These are phyloP conservation scores for Phialemoniopsis sp. DNA, from an alignment of 2,329 filamentous ascomycete species.

Conservation along the genomic window DNA sequence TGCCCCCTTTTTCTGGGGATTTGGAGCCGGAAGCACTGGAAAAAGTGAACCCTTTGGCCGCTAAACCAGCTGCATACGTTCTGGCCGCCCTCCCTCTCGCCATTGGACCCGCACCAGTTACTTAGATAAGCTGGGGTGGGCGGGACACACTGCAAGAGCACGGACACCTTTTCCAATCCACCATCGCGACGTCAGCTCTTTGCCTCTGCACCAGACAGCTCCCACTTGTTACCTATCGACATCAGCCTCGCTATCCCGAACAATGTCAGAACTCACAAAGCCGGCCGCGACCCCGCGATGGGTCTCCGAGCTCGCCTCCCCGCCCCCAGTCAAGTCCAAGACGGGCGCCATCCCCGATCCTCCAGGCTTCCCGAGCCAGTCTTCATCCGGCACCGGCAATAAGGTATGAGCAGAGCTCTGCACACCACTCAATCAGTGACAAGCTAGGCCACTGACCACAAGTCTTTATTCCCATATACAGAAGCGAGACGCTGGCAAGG, in stretches of 20 bases:
- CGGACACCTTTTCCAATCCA: background rate
- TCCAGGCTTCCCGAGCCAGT: conserved; percentile 68
- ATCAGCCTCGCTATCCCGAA: background rate
- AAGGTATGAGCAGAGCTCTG: conserved; percentile 49
- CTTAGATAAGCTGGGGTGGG: too few relatives aligned
- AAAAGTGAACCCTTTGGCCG: too few relatives aligned
- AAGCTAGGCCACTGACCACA: conserved; percentile 2
- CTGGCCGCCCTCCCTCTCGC: too few relatives aligned
- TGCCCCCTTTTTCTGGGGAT: too few relatives aligned
- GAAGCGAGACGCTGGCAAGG: conserved; percentile 44
- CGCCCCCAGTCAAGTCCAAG: conserved; percentile 64
- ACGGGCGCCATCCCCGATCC: conserved; percentile 72
- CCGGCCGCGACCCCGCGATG: conserved; percentile 59
- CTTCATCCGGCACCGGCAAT: conserved; percentile 44
- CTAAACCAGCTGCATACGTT: too few relatives aligned
- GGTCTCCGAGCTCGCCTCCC: conserved; percentile 74
- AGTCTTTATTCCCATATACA: conserved; percentile 13
- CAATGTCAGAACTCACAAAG: conserved; percentile 19
- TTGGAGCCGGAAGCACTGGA: too few relatives aligned
- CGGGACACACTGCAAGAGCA: background rate
- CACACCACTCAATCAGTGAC: conserved; percentile 1
- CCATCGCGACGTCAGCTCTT: background rate
- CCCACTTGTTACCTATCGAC: background rate
- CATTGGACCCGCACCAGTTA: too few relatives aligned
- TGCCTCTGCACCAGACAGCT: background rate